Evolutionary conservation across 2,329 filamentous ascomycete genomes (phyloP).

Genomic region (Fusarium buharicum): DNA sequence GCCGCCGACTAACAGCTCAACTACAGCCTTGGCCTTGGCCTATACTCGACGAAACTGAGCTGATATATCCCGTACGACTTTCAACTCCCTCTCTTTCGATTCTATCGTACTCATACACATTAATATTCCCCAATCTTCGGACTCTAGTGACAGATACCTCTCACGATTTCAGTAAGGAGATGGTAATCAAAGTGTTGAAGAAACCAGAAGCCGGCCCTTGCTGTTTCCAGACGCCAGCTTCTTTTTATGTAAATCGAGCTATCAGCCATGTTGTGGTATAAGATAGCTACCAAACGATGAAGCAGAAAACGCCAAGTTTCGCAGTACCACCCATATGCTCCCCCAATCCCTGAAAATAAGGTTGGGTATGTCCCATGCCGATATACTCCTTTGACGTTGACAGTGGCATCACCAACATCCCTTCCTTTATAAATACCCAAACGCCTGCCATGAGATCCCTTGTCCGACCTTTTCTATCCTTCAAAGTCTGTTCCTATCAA

Average conservation of each 20-base stretch:
- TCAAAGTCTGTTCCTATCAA: constrained; percentile 9
- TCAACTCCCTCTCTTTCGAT: constrained; percentile 26
- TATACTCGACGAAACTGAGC: constrained; percentile 8
- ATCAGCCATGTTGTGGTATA: constrained; percentile 6
- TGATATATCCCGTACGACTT: constrained; percentile 35
- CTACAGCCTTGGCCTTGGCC: neutral
- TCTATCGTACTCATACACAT: constrained; percentile 3
- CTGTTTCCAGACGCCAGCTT: constrained; percentile 11
- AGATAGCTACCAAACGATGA: constrained; percentile 15
- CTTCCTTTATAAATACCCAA: constrained; percentile 27
- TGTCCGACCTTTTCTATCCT: constrained; percentile 15
- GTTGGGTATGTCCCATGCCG: constrained; percentile 34
- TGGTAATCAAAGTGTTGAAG: constrained; percentile 6
- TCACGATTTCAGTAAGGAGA: neutral
- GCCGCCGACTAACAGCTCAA: constrained; percentile 12
- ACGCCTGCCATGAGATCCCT: constrained; percentile 38
- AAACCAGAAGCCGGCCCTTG: constrained; percentile 22
- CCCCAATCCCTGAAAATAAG: constrained; percentile 25
- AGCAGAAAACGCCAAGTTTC: constrained; percentile 36
- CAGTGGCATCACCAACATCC: constrained; percentile 22
- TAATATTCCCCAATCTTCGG: constrained; percentile 7
- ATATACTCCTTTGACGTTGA: constrained; percentile 36
- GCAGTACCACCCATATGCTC: constrained; percentile 17
- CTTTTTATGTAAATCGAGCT: constrained; percentile 10
- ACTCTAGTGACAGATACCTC: neutral